phyloP scores from a whole-genome alignment of 2,329 filamentous ascomycete species.

The Colletotrichum tropicale region DNA sequence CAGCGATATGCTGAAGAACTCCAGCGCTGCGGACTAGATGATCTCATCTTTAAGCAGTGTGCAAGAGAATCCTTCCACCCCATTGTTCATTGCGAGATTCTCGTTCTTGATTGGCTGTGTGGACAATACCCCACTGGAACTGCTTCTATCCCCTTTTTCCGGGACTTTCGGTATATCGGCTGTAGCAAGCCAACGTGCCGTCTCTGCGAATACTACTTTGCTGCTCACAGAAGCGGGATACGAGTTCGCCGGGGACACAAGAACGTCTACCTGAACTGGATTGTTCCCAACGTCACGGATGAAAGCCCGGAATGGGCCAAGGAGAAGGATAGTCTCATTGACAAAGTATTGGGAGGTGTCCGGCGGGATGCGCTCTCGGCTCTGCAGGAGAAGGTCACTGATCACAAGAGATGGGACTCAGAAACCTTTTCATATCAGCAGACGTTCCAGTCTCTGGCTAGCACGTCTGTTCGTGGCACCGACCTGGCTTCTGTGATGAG shows the following conservation, averaged over 20 bases:
- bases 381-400: slow-evolving; percentile 2
- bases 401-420: slow-evolving; percentile 2
- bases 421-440: neutral
- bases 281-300: slow-evolving; percentile 5
- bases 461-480: neutral
- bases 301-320: neutral
- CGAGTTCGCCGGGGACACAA: slow-evolving; percentile 15
- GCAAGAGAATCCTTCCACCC: neutral
- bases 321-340: neutral
- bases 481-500: neutral
- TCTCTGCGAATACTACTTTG: slow-evolving; percentile 25
- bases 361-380: neutral
- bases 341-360: neutral
- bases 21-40: neutral
- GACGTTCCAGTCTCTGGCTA: neutral
- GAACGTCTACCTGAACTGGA: slow-evolving; percentile 22
- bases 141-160: slow-evolving; percentile 1
- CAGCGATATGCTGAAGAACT: neutral
- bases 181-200: slow-evolving; percentile 26
- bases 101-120: slow-evolving; percentile 7
- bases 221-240: slow-evolving; percentile 9
- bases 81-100: slow-evolving; percentile 22
- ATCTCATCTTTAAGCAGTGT: neutral
- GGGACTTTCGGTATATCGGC: slow-evolving; percentile 22
- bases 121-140: neutral